Base-by-base conservation (phyloP, 2,329 filamentous ascomycete species). In the Ceratocystis alfenasii region DNA sequence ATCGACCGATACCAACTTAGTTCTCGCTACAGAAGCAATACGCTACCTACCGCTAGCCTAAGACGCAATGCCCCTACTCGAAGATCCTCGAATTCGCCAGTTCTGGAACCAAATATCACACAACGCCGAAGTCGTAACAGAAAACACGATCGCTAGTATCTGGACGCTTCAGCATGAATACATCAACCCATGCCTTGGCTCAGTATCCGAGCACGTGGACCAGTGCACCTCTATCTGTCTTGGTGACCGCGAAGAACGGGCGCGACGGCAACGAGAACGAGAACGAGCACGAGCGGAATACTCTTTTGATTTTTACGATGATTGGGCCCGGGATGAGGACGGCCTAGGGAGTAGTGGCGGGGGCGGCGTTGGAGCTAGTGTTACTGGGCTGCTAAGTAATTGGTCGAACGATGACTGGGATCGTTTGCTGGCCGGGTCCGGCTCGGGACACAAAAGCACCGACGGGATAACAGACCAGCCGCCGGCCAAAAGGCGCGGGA, bases 241-340 rank as follows among this genome's bases (percentile, higher is more conserved):
- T 45, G 87, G 89, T 65, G 85, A 84, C 72, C 83, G 84, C 65
- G 88, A 92, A 70, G 89, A 93, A 73, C 85, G 88, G 67, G 78
- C 85, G 62, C 85, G 89, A 36, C 84, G 89, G 66, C 76, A 79
- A 59, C 80, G 87, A 68, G 85, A 90, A 71, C 83, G 87, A 57
- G 81, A 82, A 22, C 78, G 81, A 7, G 77, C 78, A 28, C 76
- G 85, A 63, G 88, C 91, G 33, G 92, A 96, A 75, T 84, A 88
- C 71, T 92, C 84, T 72, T 97, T 97, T 74, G 93, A 96, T 75
- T 97, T 97, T 74, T 97, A 97, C 77, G 93, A 96, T 75, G 93
- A 96, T 75, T 97, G 93, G 93, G 90, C 96, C 68, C 80, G 82
- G 65, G 81, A 83, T 62, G 78, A 80, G 65, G 75, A 77, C 28